A percentile compares a stretch with the other conserved stretches of the same genome.
Evolutionary conservation across 805 yeast species (phyloP).

Genomic region (Huiozyma sinensis): DNA sequence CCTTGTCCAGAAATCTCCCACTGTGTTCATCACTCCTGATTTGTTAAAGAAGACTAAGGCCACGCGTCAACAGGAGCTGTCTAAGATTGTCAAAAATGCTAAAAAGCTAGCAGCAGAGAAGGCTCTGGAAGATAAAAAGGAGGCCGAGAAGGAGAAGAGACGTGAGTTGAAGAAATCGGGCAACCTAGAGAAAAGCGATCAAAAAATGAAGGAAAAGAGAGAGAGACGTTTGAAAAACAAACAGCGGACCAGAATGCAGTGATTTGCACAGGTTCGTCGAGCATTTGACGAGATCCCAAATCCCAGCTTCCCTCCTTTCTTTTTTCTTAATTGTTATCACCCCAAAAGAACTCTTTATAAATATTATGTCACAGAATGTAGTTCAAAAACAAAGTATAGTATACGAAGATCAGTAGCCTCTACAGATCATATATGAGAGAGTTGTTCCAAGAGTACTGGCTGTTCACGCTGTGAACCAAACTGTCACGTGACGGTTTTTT

Average conservation of each 20-base stretch:
- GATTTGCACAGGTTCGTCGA: neutral
- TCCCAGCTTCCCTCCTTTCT: no score
- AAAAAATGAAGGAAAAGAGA: conserved; percentile 71
- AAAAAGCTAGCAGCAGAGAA: conserved; percentile 60
- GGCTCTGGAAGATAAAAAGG: conserved; percentile 58
- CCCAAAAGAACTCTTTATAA: no score
- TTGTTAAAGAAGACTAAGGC: conserved; percentile 64
- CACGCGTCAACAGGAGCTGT: conserved; percentile 64
- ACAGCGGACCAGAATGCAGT: conserved; percentile 37
- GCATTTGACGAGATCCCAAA: no score
- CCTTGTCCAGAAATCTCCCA: conserved; percentile 29
- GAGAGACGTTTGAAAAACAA: conserved; percentile 62
- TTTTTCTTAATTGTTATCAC: no score
- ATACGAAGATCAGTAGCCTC: no score
- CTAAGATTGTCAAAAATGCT: conserved; percentile 57
- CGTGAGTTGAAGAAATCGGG: conserved; percentile 51
- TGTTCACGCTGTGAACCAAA: no score
- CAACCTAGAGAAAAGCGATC: conserved; percentile 67
- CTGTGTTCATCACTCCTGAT: conserved; percentile 58
- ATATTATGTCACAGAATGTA: no score
- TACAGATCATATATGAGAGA: no score
- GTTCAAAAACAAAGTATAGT: no score
- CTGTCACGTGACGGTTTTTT: no score
- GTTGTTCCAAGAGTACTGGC: no score
- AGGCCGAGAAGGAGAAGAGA: conserved; percentile 54